Evolutionary conservation across 139 green algal species (phyloP).

Genomic region (Eudorina sp.): DNA sequence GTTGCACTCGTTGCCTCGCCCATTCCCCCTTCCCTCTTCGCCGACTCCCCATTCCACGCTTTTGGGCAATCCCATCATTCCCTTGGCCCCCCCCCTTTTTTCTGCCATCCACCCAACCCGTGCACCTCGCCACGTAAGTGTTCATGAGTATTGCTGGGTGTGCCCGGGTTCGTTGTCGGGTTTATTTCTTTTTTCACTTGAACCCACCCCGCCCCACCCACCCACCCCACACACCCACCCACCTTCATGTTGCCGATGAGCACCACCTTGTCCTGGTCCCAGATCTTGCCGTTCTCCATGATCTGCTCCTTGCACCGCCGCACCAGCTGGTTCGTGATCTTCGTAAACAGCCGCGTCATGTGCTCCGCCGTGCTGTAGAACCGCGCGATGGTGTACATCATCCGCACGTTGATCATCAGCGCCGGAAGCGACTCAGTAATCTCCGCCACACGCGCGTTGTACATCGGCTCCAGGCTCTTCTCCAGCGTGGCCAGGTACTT

Average conservation of each 20-base stretch:
- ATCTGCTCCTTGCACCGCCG: constrained; percentile 84
- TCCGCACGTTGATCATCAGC: constrained; percentile 85
- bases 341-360: constrained; percentile 90
- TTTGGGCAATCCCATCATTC: too few relatives aligned
- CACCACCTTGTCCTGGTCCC: constrained; percentile 83
- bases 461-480: constrained; percentile 88
- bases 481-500: constrained; percentile 94
- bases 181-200: too few relatives aligned
- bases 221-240: not conserved
- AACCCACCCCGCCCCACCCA: not conserved
- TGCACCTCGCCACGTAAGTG: too few relatives aligned
- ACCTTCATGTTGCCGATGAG: constrained; percentile 84
- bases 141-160: not conserved
- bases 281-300: constrained; percentile 73
- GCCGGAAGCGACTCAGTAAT: constrained; percentile 85
- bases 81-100: too few relatives aligned
- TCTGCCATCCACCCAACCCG: too few relatives aligned
- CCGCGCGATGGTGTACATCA: constrained; percentile 92
- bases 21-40: too few relatives aligned
- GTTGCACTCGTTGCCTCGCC: too few relatives aligned
- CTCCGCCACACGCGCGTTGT: constrained; percentile 68
- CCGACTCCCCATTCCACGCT: too few relatives aligned
- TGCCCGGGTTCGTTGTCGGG: not conserved
- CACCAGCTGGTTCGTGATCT: constrained; percentile 88
- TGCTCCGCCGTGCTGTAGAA: constrained; percentile 88